Evolutionary conservation across 352 stramenopile genomes (phyloP).

Genomic region (Pythium rhizo-oryzae): DNA sequence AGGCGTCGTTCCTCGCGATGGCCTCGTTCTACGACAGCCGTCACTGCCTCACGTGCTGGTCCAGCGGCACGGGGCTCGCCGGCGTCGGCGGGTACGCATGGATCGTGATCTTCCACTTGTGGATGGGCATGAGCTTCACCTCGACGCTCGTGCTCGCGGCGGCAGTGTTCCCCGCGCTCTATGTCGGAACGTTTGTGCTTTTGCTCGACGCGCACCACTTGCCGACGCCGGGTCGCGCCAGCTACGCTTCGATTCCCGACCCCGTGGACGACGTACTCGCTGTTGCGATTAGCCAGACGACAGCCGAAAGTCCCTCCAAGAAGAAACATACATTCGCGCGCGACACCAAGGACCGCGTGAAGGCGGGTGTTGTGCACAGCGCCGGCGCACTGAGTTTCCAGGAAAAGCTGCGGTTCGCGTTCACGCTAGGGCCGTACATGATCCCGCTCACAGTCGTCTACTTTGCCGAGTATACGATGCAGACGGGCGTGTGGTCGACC

Average conservation of each 20-base stretch:
- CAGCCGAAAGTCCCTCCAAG: constrained; percentile 7
- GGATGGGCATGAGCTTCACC: constrained; percentile 67
- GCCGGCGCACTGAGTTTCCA: constrained; percentile 44
- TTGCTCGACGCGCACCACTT: constrained; percentile 61
- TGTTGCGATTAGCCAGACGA: constrained; percentile 25
- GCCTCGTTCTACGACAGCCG: constrained; percentile 81
- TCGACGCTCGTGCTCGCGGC: constrained; percentile 57
- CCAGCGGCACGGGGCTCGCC: constrained; percentile 92
- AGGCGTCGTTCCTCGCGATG: constrained; percentile 89
- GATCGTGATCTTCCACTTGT: constrained; percentile 77
- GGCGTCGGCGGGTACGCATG: constrained; percentile 92
- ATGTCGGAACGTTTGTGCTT: constrained; percentile 63
- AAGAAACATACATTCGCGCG: neutral
- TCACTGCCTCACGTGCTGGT: constrained; percentile 90
- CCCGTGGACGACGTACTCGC: constrained; percentile 8
- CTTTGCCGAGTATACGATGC: constrained; percentile 93
- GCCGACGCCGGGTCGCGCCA: constrained; percentile 41
- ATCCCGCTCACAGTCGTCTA: constrained; percentile 93
- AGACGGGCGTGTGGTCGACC: constrained; percentile 92
- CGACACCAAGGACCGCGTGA: neutral
- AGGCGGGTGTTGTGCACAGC: neutral
- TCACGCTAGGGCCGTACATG: constrained; percentile 91
- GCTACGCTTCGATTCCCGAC: constrained; percentile 25
- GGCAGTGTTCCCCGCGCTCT: constrained; percentile 62
- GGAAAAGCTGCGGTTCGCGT: constrained; percentile 71